phyloP scores from a whole-genome alignment of 2,329 filamentous ascomycete species.

The Pyricularia grisea region DNA sequence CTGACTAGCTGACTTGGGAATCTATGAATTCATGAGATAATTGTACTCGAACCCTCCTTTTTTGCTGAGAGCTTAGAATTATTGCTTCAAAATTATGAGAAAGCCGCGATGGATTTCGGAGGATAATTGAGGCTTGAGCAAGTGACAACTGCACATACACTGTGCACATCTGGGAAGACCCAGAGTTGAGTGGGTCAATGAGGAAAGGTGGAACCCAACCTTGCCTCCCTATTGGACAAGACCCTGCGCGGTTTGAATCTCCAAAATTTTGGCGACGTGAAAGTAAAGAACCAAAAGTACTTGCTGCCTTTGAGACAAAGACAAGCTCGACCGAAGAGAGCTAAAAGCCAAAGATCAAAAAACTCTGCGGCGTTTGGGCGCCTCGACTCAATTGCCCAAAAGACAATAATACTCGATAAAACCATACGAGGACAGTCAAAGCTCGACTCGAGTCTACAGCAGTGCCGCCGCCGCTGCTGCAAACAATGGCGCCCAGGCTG shows the following conservation, averaged over 20 bases:
- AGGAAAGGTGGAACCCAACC: not conserved
- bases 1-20: not conserved
- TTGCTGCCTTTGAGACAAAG: not conserved
- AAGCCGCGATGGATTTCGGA: not conserved
- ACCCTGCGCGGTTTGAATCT: not conserved
- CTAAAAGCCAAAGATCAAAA: not conserved
- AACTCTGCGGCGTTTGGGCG: not conserved
- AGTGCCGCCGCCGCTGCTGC: not conserved
- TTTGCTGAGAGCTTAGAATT: not conserved
- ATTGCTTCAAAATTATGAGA: not conserved
- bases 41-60: not conserved
- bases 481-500: slow-evolving; percentile 22
- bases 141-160: not conserved
- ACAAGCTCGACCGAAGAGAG: not conserved
- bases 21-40: not conserved
- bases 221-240: not conserved
- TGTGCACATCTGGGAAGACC: not conserved
- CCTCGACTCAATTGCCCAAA: not conserved
- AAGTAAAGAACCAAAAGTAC: not conserved
- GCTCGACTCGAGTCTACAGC: not conserved
- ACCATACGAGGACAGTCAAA: not conserved
- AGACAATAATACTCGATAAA: not conserved
- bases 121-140: not conserved
- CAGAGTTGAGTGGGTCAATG: not conserved
- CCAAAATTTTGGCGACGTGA: slow-evolving; percentile 1